These are phyloP conservation scores for Leishmania martiniquensis DNA, from an alignment of 208 protist species.

Conservation along the genomic window DNA sequence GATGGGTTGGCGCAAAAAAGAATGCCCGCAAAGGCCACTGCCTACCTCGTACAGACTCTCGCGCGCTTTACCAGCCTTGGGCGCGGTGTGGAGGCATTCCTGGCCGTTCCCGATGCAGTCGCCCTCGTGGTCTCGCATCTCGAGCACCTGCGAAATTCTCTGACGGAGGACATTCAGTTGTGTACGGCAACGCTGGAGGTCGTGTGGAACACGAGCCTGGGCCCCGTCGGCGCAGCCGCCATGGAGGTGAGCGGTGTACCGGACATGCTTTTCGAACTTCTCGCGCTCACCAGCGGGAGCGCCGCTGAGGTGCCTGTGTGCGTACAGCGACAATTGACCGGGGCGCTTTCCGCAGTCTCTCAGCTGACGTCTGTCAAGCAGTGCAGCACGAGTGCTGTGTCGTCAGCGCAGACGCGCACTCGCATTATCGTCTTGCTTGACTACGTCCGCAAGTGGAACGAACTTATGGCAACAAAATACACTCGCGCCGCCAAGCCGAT, in stretches of 20 bases:
- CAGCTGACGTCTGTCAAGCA: slow-evolving; percentile 78
- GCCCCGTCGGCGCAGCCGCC: slow-evolving; percentile 46
- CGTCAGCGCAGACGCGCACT: background rate
- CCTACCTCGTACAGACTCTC: slow-evolving; percentile 24
- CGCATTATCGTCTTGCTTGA: slow-evolving; percentile 48
- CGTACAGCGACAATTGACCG: slow-evolving; percentile 67
- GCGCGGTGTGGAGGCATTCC: slow-evolving; percentile 22
- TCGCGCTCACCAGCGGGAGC: slow-evolving; percentile 29
- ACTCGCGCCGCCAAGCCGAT: slow-evolving; percentile 21
- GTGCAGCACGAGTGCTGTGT: slow-evolving; percentile 28
- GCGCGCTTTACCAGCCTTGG: slow-evolving; percentile 32
- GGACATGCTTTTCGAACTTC: slow-evolving; percentile 48
- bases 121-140: slow-evolving; percentile 12
- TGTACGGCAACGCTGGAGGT: slow-evolving; percentile 39
- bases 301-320: slow-evolving; percentile 13
- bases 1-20: slow-evolving; percentile 12
- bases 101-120: slow-evolving; percentile 1
- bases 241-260: slow-evolving; percentile 45
- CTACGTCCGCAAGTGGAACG: slow-evolving; percentile 60
- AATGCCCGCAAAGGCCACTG: slow-evolving; percentile 1
- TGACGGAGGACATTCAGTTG: background rate
- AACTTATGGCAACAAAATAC: slow-evolving; percentile 35
- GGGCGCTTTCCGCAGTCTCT: slow-evolving; percentile 69
- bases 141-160: background rate
- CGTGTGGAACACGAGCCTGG: slow-evolving; percentile 62